Evolutionary conservation across 257 asterid species (phyloP), one percentile per base, ranked within the genome.

Genomic region (Solanum chiquidenum): DNA sequence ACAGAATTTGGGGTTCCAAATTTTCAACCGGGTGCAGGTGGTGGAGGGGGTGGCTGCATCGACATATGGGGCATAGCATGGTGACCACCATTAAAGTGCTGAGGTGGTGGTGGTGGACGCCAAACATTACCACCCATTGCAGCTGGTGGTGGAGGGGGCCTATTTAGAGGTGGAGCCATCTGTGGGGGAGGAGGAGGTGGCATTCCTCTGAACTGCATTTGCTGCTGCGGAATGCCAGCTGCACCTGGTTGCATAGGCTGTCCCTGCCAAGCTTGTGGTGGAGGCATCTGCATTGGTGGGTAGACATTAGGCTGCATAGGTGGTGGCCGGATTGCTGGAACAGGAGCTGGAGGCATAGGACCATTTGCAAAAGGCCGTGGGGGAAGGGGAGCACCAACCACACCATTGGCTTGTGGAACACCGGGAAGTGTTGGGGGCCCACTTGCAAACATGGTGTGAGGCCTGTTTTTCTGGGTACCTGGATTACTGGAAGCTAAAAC

Each of bases 371-470:
- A 95, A 68, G 98, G 98, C 88, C 95, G 91, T 37, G 98, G 98
- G 62, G 96, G 95, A 29, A 87, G 84, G 29, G 95, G 95, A 82
- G 95, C 88, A 34, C 80, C 83, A 72, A 92, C 89, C 0, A 89
- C 68, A 31, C 95, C 96, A 60, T 93, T 97, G 46, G 95, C 92
- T 89, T 93, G 98, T 64, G 93, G 88, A 86, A 34, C 90, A 77
- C 69, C 88, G 0, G 94, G 92, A 31, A 94, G 93, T 1, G 93
- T 88, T 5, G 98, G 99, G 84, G 99, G 99, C 79, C 98, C 99
- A 89, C 98, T 95, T 5, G 99, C 98, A 90, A 97, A 97, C 96
- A 97, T 87, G 13, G 99, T 97, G 84, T 97, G 99, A 35, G 99
- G 99, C 91, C 99, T 87, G 88, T 93, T 93, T 93, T 93, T 93